Percentiles rank a stretch among this genome's conserved stretches.
phyloP scores from a whole-genome alignment of 257 asterid species.

The Nicotiana knightiana region DNA sequence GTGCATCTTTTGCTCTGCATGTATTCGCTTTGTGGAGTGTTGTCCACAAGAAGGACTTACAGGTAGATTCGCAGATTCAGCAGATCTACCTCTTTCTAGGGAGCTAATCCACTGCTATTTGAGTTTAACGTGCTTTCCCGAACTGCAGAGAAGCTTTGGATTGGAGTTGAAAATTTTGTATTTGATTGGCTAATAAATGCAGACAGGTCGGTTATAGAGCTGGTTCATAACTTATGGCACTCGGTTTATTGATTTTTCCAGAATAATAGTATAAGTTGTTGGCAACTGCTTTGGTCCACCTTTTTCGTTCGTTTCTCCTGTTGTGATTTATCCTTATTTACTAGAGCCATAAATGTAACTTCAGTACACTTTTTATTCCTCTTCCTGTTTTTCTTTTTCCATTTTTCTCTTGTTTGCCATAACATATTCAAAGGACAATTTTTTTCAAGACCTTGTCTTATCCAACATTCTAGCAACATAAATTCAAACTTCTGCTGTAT shows the following conservation, averaged over 20 bases:
- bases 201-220: slow-evolving; percentile 63
- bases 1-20: slow-evolving; percentile 99
- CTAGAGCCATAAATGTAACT: not conserved
- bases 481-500: not conserved
- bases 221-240: slow-evolving; percentile 14
- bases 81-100: not conserved
- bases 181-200: slow-evolving; percentile 98
- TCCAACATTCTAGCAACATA: not conserved
- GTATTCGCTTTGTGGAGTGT: slow-evolving; percentile 98
- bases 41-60: slow-evolving; percentile 99
- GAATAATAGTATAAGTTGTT: not conserved
- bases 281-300: not conserved
- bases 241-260: not conserved
- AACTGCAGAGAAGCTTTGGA: slow-evolving; percentile 88
- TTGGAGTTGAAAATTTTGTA: slow-evolving; percentile 96
- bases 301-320: not conserved
- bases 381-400: not conserved
- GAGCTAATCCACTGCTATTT: slow-evolving; percentile 1
- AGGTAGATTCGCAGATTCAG: slow-evolving; percentile 44
- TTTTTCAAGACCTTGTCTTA: not conserved
- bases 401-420: not conserved
- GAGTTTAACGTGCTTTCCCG: slow-evolving; percentile 19
- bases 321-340: not conserved
- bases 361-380: not conserved
- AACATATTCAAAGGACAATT: not conserved